Evolutionary conservation across 768 basidiomycete genomes (phyloP).

Genomic region (Hortiboletus flavorubellus): DNA sequence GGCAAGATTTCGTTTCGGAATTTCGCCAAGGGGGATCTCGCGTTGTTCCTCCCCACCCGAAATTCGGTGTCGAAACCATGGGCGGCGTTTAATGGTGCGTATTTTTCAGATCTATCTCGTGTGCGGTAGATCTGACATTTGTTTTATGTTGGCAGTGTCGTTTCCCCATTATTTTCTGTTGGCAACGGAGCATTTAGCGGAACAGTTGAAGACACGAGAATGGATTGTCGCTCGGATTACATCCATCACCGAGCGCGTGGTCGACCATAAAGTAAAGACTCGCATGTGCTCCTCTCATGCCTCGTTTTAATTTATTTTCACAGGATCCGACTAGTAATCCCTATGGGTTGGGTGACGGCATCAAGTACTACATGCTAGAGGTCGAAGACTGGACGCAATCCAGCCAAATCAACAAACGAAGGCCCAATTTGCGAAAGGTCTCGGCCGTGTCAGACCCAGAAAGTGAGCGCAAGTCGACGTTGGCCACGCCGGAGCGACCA

Average conservation of each 20-base stretch:
- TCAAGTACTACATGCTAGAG: conserved; percentile 91
- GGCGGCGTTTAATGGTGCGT: conserved; percentile 96
- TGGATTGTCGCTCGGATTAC: conserved; percentile 96
- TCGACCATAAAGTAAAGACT: conserved; percentile 61
- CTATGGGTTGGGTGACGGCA: conserved; percentile 83
- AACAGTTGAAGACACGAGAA: conserved; percentile 86
- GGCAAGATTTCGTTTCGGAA: conserved; percentile 96
- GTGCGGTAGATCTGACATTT: neutral
- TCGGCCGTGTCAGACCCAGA: conserved; percentile 39
- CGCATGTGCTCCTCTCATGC: neutral
- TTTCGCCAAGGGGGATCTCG: conserved; percentile 92
- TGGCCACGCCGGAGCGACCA: conserved; percentile 11
- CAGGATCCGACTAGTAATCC: conserved; percentile 85
- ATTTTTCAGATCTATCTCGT: neutral
- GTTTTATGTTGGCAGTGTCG: conserved; percentile 53
- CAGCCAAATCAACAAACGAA: conserved; percentile 55
- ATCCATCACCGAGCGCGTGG: conserved; percentile 80
- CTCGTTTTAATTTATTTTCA: conserved; percentile 2
- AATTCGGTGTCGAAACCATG: conserved; percentile 93
- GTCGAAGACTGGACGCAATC: conserved; percentile 93
- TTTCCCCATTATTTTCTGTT: conserved; percentile 98
- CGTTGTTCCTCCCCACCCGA: conserved; percentile 91
- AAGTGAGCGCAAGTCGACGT: conserved; percentile 32
- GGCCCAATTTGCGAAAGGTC: conserved; percentile 49
- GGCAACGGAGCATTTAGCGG: conserved; percentile 79